Evolutionary conservation across 2,329 filamentous ascomycete genomes (phyloP).

Genomic region (Capronia coronata): DNA sequence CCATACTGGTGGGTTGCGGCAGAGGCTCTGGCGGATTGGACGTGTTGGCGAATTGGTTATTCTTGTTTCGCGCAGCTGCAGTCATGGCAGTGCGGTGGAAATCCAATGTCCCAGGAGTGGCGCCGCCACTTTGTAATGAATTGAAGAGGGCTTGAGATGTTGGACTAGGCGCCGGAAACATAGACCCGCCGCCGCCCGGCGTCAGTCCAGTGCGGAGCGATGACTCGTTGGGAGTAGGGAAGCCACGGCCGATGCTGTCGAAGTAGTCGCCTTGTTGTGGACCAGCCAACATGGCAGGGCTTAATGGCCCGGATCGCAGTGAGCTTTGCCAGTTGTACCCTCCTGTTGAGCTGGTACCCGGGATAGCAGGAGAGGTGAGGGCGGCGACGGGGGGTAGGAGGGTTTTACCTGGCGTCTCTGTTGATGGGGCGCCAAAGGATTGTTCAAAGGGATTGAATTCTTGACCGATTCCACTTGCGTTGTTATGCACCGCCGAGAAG

Average conservation of each 20-base stretch:
- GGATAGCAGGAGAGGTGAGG: slow-evolving; percentile 80
- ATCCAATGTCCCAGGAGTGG: slow-evolving; percentile 84
- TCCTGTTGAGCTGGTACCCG: slow-evolving; percentile 65
- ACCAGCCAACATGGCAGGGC: slow-evolving; percentile 93
- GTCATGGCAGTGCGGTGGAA: slow-evolving; percentile 90
- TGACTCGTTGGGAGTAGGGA: slow-evolving; percentile 94
- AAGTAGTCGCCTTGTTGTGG: slow-evolving; percentile 76
- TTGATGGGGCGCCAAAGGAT: slow-evolving; percentile 65
- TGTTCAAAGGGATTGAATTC: slow-evolving; percentile 97
- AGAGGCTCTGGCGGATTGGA: slow-evolving; percentile 39
- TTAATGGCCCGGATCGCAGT: slow-evolving; percentile 83
- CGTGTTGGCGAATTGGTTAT: slow-evolving; percentile 42
- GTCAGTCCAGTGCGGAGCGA: slow-evolving; percentile 85
- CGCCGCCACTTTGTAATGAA: slow-evolving; percentile 69
- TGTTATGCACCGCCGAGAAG: slow-evolving; percentile 56
- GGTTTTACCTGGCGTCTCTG: slow-evolving; percentile 73
- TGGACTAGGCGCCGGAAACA: slow-evolving; percentile 89
- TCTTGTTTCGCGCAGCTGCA: slow-evolving; percentile 62
- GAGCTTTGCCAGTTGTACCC: slow-evolving; percentile 70
- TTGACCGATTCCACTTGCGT: slow-evolving; percentile 42
- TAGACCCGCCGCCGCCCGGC: slow-evolving; percentile 88
- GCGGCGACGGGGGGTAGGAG: slow-evolving; percentile 85
- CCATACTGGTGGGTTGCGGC: slow-evolving; percentile 38
- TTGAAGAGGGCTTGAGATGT: slow-evolving; percentile 78
- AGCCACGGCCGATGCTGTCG: slow-evolving; percentile 72